Evolutionary conservation across 768 basidiomycete species (phyloP), one percentile per base, ranked within the genome.

Genomic region (Podaxis sp.): DNA sequence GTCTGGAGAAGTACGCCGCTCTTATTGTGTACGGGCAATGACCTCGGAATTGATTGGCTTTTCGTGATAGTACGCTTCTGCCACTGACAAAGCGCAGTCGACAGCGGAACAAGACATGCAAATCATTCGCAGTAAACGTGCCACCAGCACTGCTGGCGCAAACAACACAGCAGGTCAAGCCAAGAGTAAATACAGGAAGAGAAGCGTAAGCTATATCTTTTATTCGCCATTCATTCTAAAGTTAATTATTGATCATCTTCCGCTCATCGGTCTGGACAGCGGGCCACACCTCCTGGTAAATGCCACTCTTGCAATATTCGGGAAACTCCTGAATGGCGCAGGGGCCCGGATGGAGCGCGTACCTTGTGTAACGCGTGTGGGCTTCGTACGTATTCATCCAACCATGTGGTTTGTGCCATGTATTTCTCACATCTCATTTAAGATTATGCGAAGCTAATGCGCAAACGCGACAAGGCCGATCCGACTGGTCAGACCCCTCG

Each of bases 311-410:
- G 91, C 72, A 90, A 91, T 75, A 93, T 92, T 60, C 80, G 88
- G 63, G 91, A 93, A 71, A 93, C 91, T 3, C 91, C 91, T n/a
- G 91, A 93, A 72, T 93, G 91, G 91, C 75, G 91, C 57, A 83
- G 91, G 25, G 91, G 91, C 15, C 91, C 91, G 2, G 91, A 93
- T 69, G 91, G 91, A 3, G 91, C 91, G 25, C 77, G 91, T 69
- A 93, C 91, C 7, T 71, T 93, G 68, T 93, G 91, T 70, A 93
- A 93, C 71, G 91, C 91, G 47, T 93, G 91, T 74, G 91, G 91
- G 36, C 75, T 93, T 67, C 91, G 91, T 93, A 72, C 71, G 89
- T 86, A 36, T 37, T 64, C 57, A 58, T 55, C 60, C 47, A 24
- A n/a, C n/a, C 63, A 55, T 33, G n/a, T 29, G 12, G n/a, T 49